Evolutionary conservation across 2,329 filamentous ascomycete genomes (phyloP).

Genomic region (Fusarium tjaetaba): DNA sequence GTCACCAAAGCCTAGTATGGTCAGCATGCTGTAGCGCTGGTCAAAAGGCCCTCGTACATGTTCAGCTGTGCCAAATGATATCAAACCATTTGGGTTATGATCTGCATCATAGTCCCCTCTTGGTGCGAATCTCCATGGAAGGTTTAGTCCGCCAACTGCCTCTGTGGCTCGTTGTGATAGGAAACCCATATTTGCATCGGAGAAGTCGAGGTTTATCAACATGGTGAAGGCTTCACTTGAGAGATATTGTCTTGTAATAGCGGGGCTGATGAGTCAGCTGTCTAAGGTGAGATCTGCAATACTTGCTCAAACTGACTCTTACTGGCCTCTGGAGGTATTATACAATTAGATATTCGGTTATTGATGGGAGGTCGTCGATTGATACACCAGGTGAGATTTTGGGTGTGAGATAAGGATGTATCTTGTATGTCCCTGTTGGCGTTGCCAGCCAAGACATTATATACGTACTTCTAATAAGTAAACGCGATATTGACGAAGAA

Average conservation of each 20-base stretch:
- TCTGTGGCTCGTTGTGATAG: constrained; percentile 42
- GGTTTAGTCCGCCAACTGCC: constrained; percentile 37
- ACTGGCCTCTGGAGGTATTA: neutral
- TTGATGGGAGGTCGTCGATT: too few relatives aligned
- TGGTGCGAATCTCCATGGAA: constrained; percentile 49
- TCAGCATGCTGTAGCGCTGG: neutral
- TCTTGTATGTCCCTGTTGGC: neutral
- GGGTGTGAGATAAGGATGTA: neutral
- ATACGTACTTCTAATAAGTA: neutral
- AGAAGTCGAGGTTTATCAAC: constrained; percentile 24
- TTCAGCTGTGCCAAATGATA: constrained; percentile 61
- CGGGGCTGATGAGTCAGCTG: constrained; percentile 33
- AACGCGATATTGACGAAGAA: neutral
- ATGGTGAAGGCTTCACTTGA: constrained; percentile 6
- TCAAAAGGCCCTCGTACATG: constrained; percentile 46
- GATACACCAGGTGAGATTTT: neutral
- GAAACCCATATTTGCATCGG: constrained; percentile 2
- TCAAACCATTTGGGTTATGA: constrained; percentile 53
- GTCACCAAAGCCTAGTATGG: constrained; percentile 52
- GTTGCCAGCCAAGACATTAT: neutral
- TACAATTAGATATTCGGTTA: neutral
- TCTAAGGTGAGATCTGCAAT: neutral
- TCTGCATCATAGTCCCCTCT: constrained; percentile 50
- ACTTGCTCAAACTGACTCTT: neutral
- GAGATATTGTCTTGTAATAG: neutral